These are phyloP conservation scores for Ceratocystis cacaofunesta DNA, from an alignment of 2,329 filamentous ascomycete genomes.

Conservation along the genomic window DNA sequence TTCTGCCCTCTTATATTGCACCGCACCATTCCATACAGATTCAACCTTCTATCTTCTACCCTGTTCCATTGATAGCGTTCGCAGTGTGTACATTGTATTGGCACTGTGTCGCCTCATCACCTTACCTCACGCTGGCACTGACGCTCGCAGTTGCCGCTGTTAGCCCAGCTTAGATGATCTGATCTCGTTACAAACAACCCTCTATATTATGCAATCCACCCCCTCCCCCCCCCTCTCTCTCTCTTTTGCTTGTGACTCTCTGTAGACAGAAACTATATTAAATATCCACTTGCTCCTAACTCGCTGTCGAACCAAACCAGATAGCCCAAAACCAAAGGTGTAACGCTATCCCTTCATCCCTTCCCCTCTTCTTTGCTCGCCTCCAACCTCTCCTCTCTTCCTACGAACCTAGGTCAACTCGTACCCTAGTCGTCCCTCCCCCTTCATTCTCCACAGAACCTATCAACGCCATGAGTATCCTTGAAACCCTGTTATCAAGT, in stretches of 20 bases:
- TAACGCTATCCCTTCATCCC: not conserved
- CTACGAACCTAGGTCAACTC: not conserved
- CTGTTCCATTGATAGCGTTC: not conserved
- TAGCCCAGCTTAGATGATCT: not conserved
- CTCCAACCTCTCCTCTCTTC: not conserved
- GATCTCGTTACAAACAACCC: not conserved
- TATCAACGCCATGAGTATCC: conserved; percentile 1
- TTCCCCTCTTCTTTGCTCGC: not conserved
- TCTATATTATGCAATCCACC: not conserved
- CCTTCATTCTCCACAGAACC: conserved; percentile 4
- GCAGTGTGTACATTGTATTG: not conserved
- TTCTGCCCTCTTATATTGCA: not conserved
- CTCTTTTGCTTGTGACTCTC: not conserved
- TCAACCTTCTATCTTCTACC: too few relatives aligned
- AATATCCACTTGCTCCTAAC: not conserved
- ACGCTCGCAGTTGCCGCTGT: not conserved
- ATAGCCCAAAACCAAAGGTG: not conserved
- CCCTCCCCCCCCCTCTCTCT: not conserved
- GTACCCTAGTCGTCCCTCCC: not conserved
- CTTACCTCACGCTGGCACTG: not conserved
- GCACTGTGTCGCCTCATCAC: not conserved
- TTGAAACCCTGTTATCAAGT: not conserved
- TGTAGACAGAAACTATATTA: not conserved
- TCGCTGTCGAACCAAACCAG: not conserved
- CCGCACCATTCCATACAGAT: too few relatives aligned